Base-by-base conservation (phyloP, 352 stramenopile species). In the Phytophthora podocarpi region DNA sequence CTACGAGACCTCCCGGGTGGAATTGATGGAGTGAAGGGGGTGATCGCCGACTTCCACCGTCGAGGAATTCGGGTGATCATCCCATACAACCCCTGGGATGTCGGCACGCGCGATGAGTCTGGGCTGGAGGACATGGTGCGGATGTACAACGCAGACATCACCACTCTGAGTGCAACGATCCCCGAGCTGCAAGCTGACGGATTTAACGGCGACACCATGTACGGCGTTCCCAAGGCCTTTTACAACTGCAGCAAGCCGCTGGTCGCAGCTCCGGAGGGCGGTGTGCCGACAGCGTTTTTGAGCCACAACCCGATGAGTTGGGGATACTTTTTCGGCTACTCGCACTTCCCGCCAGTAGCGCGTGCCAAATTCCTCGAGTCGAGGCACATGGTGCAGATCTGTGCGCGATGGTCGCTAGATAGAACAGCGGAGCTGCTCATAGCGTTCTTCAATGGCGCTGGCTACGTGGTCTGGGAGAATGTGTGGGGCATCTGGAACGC, bases 121-220 rank as follows among this genome's bases (percentile, higher is more conserved):
- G 78, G 76, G 10, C 66, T 78, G 2, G 79, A 90, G 32, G 70
- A 77, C 39, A 58, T 46, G 1, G 80, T 90, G 30, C 80, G 84
- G 20, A 91, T 89, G 76, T 93, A 95, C 59, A 68, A 36, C 23
- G 84, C 82, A 9, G 86, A 95, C 47, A 85, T 93, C n/a, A 52
- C 62, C 4, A 85, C 60, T 21, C 59, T 94, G 40, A 54, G 70
- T 13, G 43, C 68, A 26, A 43, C 90, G 16, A 15, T 92, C 0
- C 42, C 63, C 0, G 64, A 71, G 35, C 51, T 84, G 5, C 59
- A 74, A 16, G 82, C 76, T 16, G 88, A 96, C 41, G 88, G 79
- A 16, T 90, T 96, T 54, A 96, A 96, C 52, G 88, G 85, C 8
- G 88, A 96, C 72, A 96, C 88, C 13, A 93, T 96, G 82, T 94